Conservation (phyloP, 2,329 filamentous ascomycete genomes). For the Ceratocystis albifundus region DNA sequence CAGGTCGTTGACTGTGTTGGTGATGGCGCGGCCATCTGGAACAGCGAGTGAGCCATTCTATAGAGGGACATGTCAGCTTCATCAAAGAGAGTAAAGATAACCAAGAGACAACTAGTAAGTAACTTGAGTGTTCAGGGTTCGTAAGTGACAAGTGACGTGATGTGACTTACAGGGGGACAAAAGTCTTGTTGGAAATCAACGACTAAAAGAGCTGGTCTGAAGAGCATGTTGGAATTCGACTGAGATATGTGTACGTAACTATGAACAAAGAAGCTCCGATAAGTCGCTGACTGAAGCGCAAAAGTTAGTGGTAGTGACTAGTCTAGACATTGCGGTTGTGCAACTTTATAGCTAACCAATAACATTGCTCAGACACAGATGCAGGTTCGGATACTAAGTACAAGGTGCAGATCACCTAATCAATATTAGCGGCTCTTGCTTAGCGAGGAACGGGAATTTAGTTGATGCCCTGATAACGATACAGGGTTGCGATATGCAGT, state of each 20-base stretch:
- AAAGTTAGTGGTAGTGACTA: neutral
- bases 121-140: constrained; percentile 2
- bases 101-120: neutral
- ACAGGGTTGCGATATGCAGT: neutral
- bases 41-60: constrained; percentile 80
- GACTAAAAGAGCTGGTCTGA: constrained; percentile 50
- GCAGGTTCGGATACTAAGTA: no score
- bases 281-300: neutral
- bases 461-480: neutral
- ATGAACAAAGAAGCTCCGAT: neutral
- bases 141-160: neutral
- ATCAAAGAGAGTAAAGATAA: neutral
- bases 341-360: neutral
- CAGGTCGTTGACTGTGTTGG: constrained; percentile 60
- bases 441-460: neutral
- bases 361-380: no score
- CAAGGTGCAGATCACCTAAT: neutral
- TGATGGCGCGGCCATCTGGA: constrained; percentile 57
- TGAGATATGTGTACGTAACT: neutral
- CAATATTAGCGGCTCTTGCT: neutral
- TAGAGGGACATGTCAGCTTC: constrained; percentile 24
- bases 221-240: constrained; percentile 26
- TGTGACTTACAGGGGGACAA: constrained; percentile 62
- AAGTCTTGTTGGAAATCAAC: constrained; percentile 94
- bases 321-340: neutral